These are phyloP conservation scores for Hypoxylon sp. DNA, from an alignment of 2,329 filamentous ascomycete species.

Conservation along the genomic window DNA sequence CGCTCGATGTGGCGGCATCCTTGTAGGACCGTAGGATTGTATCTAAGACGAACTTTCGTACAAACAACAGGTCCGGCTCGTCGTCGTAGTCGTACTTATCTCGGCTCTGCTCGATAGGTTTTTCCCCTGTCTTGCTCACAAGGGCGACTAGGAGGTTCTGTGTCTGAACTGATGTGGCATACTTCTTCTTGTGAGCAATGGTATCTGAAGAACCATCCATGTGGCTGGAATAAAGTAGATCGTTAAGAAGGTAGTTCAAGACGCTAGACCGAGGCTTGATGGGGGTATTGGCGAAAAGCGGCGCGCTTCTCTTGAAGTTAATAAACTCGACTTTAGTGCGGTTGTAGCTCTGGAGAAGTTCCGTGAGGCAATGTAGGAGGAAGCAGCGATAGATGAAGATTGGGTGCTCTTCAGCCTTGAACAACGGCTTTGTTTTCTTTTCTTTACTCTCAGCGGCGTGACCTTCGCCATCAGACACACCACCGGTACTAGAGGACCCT, in stretches of 20 bases:
- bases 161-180: conserved; percentile 86
- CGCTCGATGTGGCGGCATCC: conserved; percentile 83
- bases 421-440: conserved; percentile 80
- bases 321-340: conserved; percentile 98
- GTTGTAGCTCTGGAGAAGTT: conserved; percentile 92
- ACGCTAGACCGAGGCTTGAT: conserved; percentile 95
- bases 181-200: conserved; percentile 84
- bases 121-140: conserved; percentile 89
- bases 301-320: conserved; percentile 95
- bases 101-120: conserved; percentile 69
- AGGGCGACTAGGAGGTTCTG: conserved; percentile 89
- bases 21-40: conserved; percentile 93
- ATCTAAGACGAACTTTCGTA: conserved; percentile 94
- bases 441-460: conserved; percentile 62
- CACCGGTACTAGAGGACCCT: conserved; percentile 55
- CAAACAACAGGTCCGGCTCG: conserved; percentile 88
- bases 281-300: conserved; percentile 85
- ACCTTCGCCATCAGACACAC: conserved; percentile 46
- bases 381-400: conserved; percentile 98
- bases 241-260: conserved; percentile 92
- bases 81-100: conserved; percentile 78
- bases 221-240: conserved; percentile 75
- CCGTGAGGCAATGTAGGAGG: conserved; percentile 89
- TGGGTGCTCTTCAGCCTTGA: conserved; percentile 93
- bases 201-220: conserved; percentile 79